Evolutionary conservation across 2,329 filamentous ascomycete genomes (phyloP).

Genomic region (Geosmithia morbida): DNA sequence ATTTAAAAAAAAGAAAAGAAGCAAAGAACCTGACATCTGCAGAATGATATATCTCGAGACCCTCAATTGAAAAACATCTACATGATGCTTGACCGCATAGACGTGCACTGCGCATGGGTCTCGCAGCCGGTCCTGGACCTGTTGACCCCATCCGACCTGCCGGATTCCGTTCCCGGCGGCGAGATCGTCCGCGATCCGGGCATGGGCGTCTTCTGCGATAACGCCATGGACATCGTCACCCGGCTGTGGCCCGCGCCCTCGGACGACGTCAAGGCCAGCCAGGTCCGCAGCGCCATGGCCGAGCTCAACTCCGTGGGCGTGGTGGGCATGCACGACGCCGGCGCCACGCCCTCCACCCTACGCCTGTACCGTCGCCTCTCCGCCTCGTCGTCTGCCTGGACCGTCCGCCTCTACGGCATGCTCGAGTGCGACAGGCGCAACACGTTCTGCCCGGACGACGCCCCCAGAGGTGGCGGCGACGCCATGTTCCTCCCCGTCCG

Average conservation of each 20-base stretch:
- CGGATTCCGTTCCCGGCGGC: conserved; percentile 44
- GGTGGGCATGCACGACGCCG: conserved; percentile 56
- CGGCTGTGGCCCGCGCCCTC: conserved; percentile 42
- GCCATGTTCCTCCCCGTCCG: conserved; percentile 28
- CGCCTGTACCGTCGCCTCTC: conserved; percentile 31
- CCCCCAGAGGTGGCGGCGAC: conserved; percentile 12
- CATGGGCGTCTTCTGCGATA: conserved; percentile 58
- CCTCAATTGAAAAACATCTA: conserved; percentile 37
- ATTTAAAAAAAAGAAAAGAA: not conserved
- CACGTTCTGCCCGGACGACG: conserved; percentile 42
- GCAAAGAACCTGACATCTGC: not conserved
- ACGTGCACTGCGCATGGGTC: conserved; percentile 58
- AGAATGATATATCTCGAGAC: conserved; percentile 41
- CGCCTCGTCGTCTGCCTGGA: conserved; percentile 18
- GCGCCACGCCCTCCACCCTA: conserved; percentile 39
- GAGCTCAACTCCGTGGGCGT: conserved; percentile 50
- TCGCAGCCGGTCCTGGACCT: conserved; percentile 48
- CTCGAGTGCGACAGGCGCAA: conserved; percentile 50
- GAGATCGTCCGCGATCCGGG: conserved; percentile 47
- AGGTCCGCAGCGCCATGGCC: conserved; percentile 44
- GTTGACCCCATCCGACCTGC: conserved; percentile 31
- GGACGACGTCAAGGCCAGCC: conserved; percentile 33
- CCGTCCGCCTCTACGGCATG: conserved; percentile 53
- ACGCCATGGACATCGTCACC: conserved; percentile 51
- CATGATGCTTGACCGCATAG: conserved; percentile 56